These are phyloP conservation scores for Hebeloma cylindrosporum DNA, from an alignment of 768 basidiomycete genomes.

Conservation along the genomic window DNA sequence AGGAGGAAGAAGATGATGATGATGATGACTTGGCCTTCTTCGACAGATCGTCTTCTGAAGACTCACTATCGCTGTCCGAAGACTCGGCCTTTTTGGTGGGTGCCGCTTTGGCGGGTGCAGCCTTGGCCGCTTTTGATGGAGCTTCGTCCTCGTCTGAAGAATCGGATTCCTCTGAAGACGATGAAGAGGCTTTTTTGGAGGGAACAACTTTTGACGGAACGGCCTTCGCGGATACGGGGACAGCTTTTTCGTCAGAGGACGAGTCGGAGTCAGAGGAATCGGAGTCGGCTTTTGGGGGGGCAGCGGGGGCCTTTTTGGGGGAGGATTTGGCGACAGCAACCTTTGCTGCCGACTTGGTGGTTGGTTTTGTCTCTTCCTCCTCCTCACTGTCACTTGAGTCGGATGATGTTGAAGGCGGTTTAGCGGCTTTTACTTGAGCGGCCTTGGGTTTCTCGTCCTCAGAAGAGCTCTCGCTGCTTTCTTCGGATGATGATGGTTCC, in stretches of 20 bases:
- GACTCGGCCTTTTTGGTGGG: slow-evolving; percentile 17
- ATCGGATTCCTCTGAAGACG: slow-evolving; percentile 22
- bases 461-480: slow-evolving; percentile 44
- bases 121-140: slow-evolving; percentile 23
- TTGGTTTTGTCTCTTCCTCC: slow-evolving; percentile 29
- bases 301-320: slow-evolving; percentile 17
- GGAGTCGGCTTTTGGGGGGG: slow-evolving; percentile 10
- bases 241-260: slow-evolving; percentile 18
- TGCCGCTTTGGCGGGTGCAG: slow-evolving; percentile 25
- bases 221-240: slow-evolving; percentile 5
- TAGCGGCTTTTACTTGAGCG: slow-evolving; percentile 45
- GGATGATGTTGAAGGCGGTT: slow-evolving; percentile 36
- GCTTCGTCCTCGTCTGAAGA: slow-evolving; percentile 23
- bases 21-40: slow-evolving; percentile 20
- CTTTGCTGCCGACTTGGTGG: slow-evolving; percentile 24
- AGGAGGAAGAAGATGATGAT: slow-evolving; percentile 25
- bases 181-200: slow-evolving; percentile 22
- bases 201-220: slow-evolving; percentile 18
- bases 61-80: slow-evolving; percentile 15
- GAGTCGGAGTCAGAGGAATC: slow-evolving; percentile 17
- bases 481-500: slow-evolving; percentile 36
- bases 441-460: slow-evolving; percentile 61
- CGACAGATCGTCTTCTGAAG: slow-evolving; percentile 12
- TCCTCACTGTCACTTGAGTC: slow-evolving; percentile 37
- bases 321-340: slow-evolving; percentile 11